Base-by-base conservation (phyloP, 768 basidiomycete species). In the Tricholomella constricta region DNA sequence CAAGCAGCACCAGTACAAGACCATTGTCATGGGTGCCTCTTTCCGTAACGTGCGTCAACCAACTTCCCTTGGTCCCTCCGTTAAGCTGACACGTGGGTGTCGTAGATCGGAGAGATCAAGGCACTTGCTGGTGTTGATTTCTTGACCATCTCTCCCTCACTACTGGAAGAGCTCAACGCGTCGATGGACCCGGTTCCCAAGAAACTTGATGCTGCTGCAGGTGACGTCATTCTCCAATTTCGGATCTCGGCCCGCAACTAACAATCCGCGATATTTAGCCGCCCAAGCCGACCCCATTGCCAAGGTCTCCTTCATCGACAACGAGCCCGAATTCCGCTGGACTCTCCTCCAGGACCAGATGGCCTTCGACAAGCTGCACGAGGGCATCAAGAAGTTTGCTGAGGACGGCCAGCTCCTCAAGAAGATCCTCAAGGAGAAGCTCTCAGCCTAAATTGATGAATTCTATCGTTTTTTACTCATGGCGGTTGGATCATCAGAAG, bases 11-110 rank as follows among this genome's bases (percentile, higher is more conserved):
- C 82, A 83, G 55, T 98, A 99, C 84, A 92, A 94, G 66, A 99
- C 97, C 63, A 98, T 99, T 74, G 96, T 98, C 72, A 98, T 98
- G 97, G 97, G 96, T 69, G 97, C 97, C 54, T 96, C 94, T 27
- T 98, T 99, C 94, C 91, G 97, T 69, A 98, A 98, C 80, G 88
- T 94, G 62, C 52, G 89, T 77, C 3, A 15, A 20, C 37, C 25
- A 12, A 34, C 43, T 6, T 5, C 40, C 20, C 27, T 61, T 38
- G 47, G 22, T 52, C 20, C 32, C 49, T 25, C 14, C 37, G 25
- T 49, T 48, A 45, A 59, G 25, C 51, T 49, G 46, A 60, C 45
- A 45, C 44, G 48, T 11, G 45, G 40, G 32, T 25, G 26, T 56
- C 37, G 31, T 59, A 94, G 92, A 72, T 73, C 51, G 91, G 91